Base-by-base conservation (phyloP, 2,329 filamentous ascomycete species). In the Colletotrichum orbiculare region DNA sequence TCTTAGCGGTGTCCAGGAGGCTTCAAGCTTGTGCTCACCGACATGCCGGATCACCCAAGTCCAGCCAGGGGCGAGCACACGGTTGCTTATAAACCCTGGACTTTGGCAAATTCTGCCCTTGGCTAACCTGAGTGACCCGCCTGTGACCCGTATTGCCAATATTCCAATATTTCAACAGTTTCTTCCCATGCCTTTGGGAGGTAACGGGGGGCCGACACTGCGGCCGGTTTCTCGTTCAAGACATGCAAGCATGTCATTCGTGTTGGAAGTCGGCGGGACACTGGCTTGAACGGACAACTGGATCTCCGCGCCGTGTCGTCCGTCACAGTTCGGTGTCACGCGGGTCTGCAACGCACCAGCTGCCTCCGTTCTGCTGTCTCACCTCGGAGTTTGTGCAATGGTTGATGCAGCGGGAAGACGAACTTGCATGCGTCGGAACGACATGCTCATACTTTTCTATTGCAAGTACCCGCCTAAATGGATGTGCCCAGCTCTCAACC, bases 41-140 rank as follows among this genome's bases (percentile, higher is more conserved):
- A 37, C 50, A 15, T 10, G 50, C 41, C 50, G 57, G 62, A 52
- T 52, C 45, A 33, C 35, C 42, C 58, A 65, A 53, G 34, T 49
- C 45, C 13, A n/a, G 41, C 46, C 52, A 33, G 41, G 62, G 34
- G 17, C 25, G 37, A 15, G 42, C 6, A 41, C 39, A 13, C 37
- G 47, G 49, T 38, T 52, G 37, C 39, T 42, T 38, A 39, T 46
- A n/a, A 7, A 12, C 25, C 49, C 61, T 46, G 62, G 6, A 39
- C 12, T 38, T 41, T 25, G 35, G 52, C 41, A 53, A 53, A 53
- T 47, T 43, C 46, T 56, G 57, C 52, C 62, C 62, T 56, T 56
- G 62, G 45, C 56, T 46, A 35, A 56, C 62, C 57, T 65, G 62
- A 62, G 38, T 37, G 63, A 63, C 58, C 63, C 58, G 47, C 52